phyloP scores from a whole-genome alignment of 164 flowering plant species.

The Warburgia ugandensis region DNA sequence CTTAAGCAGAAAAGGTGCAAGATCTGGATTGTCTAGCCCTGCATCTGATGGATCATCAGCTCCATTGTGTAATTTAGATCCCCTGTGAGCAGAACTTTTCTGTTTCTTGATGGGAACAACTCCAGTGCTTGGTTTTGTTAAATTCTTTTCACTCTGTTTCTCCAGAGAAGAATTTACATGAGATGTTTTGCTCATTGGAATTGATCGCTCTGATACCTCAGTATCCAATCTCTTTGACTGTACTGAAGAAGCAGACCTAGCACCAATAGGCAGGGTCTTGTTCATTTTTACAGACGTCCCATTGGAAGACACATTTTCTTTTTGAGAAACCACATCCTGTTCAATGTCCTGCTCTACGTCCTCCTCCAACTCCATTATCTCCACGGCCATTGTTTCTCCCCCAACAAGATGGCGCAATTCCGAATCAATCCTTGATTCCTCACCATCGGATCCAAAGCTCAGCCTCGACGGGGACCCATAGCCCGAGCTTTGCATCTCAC shows the following conservation, averaged over 20 bases:
- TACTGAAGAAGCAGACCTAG: constrained; percentile 33
- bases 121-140: constrained; percentile 25
- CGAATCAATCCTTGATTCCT: constrained; percentile 79
- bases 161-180: constrained; percentile 42
- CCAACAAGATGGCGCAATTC: constrained; percentile 82
- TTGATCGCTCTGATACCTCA: constrained; percentile 34
- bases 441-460: constrained; percentile 71
- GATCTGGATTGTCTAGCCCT: constrained; percentile 51
- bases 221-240: constrained; percentile 31
- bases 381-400: constrained; percentile 66
- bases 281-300: constrained; percentile 19
- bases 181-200: constrained; percentile 35
- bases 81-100: constrained; percentile 25
- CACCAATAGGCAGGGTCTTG: constrained; percentile 23
- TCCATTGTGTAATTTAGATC: constrained; percentile 33
- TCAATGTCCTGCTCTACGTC: constrained; percentile 26
- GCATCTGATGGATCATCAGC: constrained; percentile 37
- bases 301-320: constrained; percentile 28
- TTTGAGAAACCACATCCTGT: constrained; percentile 34
- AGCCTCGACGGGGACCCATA: constrained; percentile 70
- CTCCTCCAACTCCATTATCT: constrained; percentile 45
- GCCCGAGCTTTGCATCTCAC: constrained; percentile 78
- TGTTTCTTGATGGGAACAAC: constrained; percentile 34
- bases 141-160: constrained; percentile 25
- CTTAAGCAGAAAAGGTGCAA: constrained; percentile 80